These are phyloP conservation scores for Malassezia vespertilionis DNA, from an alignment of 1,284 basidiomycete genomes.

Conservation along the genomic window DNA sequence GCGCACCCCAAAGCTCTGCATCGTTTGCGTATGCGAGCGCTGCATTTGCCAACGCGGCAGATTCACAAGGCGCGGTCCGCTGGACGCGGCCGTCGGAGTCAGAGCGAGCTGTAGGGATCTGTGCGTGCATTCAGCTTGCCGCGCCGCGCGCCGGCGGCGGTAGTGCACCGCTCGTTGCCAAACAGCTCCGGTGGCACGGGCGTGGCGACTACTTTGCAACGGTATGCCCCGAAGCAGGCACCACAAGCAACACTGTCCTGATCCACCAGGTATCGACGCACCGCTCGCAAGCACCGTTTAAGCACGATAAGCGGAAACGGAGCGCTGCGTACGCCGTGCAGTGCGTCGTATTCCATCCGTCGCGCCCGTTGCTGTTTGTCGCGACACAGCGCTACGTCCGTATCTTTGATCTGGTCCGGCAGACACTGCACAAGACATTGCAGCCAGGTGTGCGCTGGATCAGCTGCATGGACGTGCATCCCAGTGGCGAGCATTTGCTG, in stretches of 20 bases:
- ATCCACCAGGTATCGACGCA: conserved; percentile 89
- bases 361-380: conserved; percentile 90
- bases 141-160: not conserved
- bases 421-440: conserved; percentile 82
- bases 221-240: conserved; percentile 53
- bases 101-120: conserved; percentile 52
- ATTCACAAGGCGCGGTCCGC: conserved; percentile 48
- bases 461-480: conserved; percentile 88
- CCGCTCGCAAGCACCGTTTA: conserved; percentile 94
- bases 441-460: conserved; percentile 93
- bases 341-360: conserved; percentile 83
- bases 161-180: conserved; percentile 51
- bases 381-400: conserved; percentile 96
- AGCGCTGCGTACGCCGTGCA: conserved; percentile 56
- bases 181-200: conserved; percentile 82
- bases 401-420: conserved; percentile 85
- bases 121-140: conserved; percentile 38
- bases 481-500: conserved; percentile 71
- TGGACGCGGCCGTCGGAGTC: conserved; percentile 52
- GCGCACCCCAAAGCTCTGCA: conserved; percentile 27
- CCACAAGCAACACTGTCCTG: conserved; percentile 69
- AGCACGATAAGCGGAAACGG: conserved; percentile 66
- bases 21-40: conserved; percentile 33
- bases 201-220: conserved; percentile 92
- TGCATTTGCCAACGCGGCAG: conserved; percentile 37